Base-by-base conservation (phyloP, 306 rosid genomes). In the Sophora flavescens region DNA sequence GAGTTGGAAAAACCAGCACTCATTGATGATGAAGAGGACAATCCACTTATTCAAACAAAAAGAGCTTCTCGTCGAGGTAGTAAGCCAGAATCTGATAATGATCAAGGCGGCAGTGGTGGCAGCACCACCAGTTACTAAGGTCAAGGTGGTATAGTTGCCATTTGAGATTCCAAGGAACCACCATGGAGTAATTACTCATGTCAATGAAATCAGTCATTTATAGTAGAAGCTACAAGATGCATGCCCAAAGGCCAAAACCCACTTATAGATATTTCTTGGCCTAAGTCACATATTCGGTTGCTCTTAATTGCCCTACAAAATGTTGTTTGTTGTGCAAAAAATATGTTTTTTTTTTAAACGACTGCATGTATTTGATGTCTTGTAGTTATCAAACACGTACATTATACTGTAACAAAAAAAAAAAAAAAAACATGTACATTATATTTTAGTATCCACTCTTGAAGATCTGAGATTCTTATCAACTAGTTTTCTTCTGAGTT, bases 11-110 rank as follows among this genome's bases (percentile, higher is more conserved):
- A 68, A 71, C 84, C 78, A 0, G 41, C 4, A 28, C 16, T 30
- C 70, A 39, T 81, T 13, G 93, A 90, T 35, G 98, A 91, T 5
- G 97, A 94, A 86, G 98, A 91, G 79, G 87, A 81, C 44, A 94
- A 78, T 67, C 89, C 94, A 36, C 89, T 94, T 59, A 93, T 94
- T 62, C 88, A 82, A 30, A 91, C 97, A 57, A 94, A 75, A 76
- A 85, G 97, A 81, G 63, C 16, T 41, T 63, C 93, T 77, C 79
- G 59, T 10, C 72, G 72, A 62, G 35, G 84, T 22, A 90, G 93
- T 82, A 84, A 78, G 77, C 85, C 77, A 5, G 83, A 65, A 53
- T 88, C 93, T 50, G 92, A 77, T 6, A 77, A 61, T 57, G 85
- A 70, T 22, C 22, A 22, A 44, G 33, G 32, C 2, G 60, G 39